These are phyloP conservation scores for Aspergillus hancockii DNA, from an alignment of 495 filamentous ascomycete species.

Conservation along the genomic window DNA sequence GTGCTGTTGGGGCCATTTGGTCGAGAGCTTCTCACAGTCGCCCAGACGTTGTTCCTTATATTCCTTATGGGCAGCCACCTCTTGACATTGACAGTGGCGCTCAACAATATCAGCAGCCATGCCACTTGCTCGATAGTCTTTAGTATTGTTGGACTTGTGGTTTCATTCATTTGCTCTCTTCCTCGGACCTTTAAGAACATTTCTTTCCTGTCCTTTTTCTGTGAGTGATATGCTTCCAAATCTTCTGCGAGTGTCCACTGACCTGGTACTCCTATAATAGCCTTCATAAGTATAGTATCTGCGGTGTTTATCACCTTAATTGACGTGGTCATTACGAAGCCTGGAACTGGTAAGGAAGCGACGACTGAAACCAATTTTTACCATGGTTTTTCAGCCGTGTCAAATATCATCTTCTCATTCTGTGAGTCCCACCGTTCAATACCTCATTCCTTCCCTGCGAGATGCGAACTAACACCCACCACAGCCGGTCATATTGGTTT, in stretches of 20 bases:
- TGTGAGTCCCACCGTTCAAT: conserved; percentile 8
- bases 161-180: background rate
- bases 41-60: background rate
- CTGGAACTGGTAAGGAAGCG: background rate
- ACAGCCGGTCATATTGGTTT: conserved; percentile 60
- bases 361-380: conserved; percentile 5
- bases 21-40: background rate
- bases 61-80: background rate
- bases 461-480: background rate
- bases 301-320: background rate
- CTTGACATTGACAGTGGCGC: background rate
- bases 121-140: background rate
- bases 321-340: background rate
- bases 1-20: background rate
- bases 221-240: background rate
- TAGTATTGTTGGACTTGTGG: background rate
- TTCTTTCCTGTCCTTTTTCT: background rate
- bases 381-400: conserved; percentile 26
- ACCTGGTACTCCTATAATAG: background rate
- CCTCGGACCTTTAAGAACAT: background rate
- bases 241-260: background rate
- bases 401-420: conserved; percentile 37
- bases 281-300: background rate
- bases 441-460: background rate
- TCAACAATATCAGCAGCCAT: background rate